Base-by-base conservation (phyloP, 345 rosid genomes). In the Pistacia vera region DNA sequence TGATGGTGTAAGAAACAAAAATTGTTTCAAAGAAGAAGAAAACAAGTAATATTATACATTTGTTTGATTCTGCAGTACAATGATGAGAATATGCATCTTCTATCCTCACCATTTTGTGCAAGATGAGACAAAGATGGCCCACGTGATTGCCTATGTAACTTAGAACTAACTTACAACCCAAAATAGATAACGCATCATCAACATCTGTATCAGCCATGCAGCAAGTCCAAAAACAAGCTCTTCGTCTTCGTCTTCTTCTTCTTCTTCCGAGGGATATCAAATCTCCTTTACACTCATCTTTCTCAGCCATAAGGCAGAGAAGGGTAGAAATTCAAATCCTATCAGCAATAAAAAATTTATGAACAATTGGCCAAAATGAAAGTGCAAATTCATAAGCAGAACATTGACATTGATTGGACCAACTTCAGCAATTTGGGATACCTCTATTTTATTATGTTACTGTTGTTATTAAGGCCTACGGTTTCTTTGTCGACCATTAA, bases 401-500 rank as follows among this genome's bases (percentile, higher is more conserved):
- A 13, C 5, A 3, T 49, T 30, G 33, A 30, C 33, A 30, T 30
- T 48, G 56, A 17, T 12, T 48, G 41, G 38, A 30, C 55, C 9
- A 22, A 46, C 18, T 4, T 10, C 22, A 20, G 2, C 46, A 55
- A 52, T 14, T 77, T 17, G 59, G 13, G 30, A 68, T 51, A 4
- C 5, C n/a, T 57, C 41, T 30, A 14, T 54, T 25, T 65, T 4
- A 33, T 65, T 17, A 46, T 48, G 7, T 2, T 66, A 1, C 4
- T 36, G 30, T 2, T 58, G 7, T 72, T 69, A 41, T 28, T 11
- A 36, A 33, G 56, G 12, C 36, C 73, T 57, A 49, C 62, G 4
- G 36, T 70, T 55, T 79, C 84, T 44, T 71, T 71, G 62, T 78
- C 83, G 13, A 73, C 63, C 51, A 16, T 88, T 28, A 79, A n/a